Conservation (phyloP, 2,329 filamentous ascomycete species). For the Diaporthe destruens region DNA sequence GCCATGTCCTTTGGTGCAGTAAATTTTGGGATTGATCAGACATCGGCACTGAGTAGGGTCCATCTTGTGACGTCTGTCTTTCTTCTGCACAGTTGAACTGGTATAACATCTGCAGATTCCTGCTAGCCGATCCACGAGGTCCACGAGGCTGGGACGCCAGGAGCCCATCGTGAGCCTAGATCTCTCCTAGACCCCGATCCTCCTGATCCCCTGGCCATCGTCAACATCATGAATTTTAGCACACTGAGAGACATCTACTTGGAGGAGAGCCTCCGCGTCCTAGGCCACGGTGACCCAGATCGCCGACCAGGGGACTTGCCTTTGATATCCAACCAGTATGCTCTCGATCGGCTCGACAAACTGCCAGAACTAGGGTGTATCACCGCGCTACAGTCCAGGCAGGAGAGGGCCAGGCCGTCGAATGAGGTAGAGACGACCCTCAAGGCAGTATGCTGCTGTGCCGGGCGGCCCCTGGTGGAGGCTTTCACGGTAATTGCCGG, state of each 20-base stretch:
- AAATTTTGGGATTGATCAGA: neutral
- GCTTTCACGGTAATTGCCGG: constrained; percentile 26
- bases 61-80: neutral
- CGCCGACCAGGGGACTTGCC: neutral
- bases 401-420: constrained; percentile 25
- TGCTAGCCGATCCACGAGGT: neutral
- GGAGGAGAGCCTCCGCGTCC: constrained; percentile 28
- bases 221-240: constrained; percentile 39
- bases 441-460: constrained; percentile 34
- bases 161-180: constrained; percentile 22
- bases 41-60: neutral
- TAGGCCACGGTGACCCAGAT: constrained; percentile 13
- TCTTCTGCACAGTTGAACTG: neutral
- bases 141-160: neutral
- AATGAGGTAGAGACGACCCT: constrained; percentile 22
- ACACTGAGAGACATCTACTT: constrained; percentile 34
- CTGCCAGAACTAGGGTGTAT: constrained; percentile 29
- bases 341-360: constrained; percentile 19
- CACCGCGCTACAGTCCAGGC: constrained; percentile 29
- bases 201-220: neutral
- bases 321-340: constrained; percentile 30
- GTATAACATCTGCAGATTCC: constrained; percentile 15
- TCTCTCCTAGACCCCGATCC: constrained; percentile 1
- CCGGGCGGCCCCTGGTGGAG: constrained; percentile 32
- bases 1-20: neutral